A percentile compares a stretch with the other conserved stretches of the same genome.
These are phyloP conservation scores for Aureobasidium sp. DNA, from an alignment of 2,329 filamentous ascomycete genomes.

Conservation along the genomic window DNA sequence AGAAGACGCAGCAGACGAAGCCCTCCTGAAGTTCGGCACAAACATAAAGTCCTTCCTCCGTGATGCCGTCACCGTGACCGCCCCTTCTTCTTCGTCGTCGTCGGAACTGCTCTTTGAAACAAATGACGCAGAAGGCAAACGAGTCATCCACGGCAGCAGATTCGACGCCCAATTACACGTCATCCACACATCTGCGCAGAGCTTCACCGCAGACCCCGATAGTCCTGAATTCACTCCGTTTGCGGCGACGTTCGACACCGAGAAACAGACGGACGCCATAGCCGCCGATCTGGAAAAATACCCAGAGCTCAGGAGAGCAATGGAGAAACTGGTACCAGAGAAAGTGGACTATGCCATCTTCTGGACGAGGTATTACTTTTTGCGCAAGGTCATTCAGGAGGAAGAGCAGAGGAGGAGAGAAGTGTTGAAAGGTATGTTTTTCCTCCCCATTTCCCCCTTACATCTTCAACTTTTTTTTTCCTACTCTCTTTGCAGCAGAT, in stretches of 20 bases:
- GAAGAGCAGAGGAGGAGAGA: conserved; percentile 85
- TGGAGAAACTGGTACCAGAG: conserved; percentile 95
- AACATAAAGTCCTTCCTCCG: conserved; percentile 85
- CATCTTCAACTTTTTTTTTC: background rate
- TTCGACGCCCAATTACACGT: conserved; percentile 95
- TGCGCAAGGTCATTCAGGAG: conserved; percentile 85
- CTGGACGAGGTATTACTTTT: conserved; percentile 93
- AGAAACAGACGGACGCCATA: conserved; percentile 78
- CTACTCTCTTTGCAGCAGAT: background rate
- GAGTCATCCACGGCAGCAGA: conserved; percentile 88
- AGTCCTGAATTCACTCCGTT: conserved; percentile 63
- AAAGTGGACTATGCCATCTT: conserved; percentile 82
- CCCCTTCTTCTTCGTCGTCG: conserved; percentile 45
- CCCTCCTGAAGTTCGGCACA: conserved; percentile 80
- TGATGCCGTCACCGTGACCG: conserved; percentile 82
- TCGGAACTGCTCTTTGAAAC: conserved; percentile 77
- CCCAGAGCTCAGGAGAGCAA: conserved; percentile 73
- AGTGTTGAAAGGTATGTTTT: conserved; percentile 70
- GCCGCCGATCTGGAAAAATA: conserved; percentile 77
- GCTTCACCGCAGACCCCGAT: conserved; percentile 74
- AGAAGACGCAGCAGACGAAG: conserved; percentile 94
- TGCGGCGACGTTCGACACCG: conserved; percentile 67
- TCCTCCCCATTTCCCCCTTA: background rate
- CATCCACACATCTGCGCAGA: conserved; percentile 77
- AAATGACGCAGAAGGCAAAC: conserved; percentile 78